Base-by-base conservation (phyloP, 352 stramenopile genomes). In the Phytophthora ramorum region DNA sequence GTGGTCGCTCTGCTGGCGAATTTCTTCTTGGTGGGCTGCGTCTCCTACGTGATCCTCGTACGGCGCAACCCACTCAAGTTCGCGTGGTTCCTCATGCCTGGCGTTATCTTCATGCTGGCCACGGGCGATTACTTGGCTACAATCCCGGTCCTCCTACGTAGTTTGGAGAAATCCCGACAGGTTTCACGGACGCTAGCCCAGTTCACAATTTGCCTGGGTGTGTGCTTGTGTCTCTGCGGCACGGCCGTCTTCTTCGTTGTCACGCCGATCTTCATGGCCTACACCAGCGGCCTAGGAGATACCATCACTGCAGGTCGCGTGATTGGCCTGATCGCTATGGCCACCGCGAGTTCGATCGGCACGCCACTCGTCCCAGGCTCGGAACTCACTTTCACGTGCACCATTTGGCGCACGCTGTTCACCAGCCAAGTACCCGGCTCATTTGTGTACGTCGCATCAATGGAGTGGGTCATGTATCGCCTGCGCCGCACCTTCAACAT, bases 171-270 rank as follows among this genome's bases (percentile, higher is more conserved):
- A 35, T 90, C 80, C 5, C 74, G 74, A 50, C 76, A 88, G 43
- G 69, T 91, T 22, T 91, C 80, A 14, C 76, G 80, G 7, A 91
- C 83, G 38, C 73, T 89, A 26, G 78, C 80, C 12, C 80, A 91
- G 58, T 87, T 83, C 55, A 79, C 76, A 0, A 73, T 90, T 49
- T 89, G 73, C 30, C 38, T 88, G 22, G 80, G 78, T 17, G 71
- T 83, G 9, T 75, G 74, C 13, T 52, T 91, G 30, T 87, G 67
- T 28, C 62, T 87, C 34, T 85, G 76, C 26, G 82, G 83, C 16
- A 78, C 66, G 14, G 80, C 78, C 7, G 58, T 83, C 24, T 91
- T 80, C 57, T 89, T 83, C 60, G 58, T 87, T 14, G 60, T 81
- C 19, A 66, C 73, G 14, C 75, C 69, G 24, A 73, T 89, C 40